phyloP scores from a whole-genome alignment of 129 eudicot genomes.

The Arctium lappa region DNA sequence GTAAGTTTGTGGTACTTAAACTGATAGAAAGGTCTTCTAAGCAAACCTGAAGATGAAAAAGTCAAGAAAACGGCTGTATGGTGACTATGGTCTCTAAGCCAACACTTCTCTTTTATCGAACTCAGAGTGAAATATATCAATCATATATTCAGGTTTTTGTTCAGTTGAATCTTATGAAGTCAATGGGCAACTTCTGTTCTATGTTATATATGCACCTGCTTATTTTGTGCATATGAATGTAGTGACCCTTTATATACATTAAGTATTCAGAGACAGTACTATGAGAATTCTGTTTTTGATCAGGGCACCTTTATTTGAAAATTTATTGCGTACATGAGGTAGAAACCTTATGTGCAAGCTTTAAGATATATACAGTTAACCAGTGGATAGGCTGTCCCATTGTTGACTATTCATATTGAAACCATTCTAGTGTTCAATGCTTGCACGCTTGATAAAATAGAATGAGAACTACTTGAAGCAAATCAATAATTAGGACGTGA shows the following conservation, averaged over 20 bases:
- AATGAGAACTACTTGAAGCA: too few relatives aligned
- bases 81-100: not conserved
- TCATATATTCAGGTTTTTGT: not conserved
- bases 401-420: not conserved
- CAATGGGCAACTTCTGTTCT: not conserved
- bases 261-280: not conserved
- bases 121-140: not conserved
- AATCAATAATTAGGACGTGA: too few relatives aligned
- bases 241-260: not conserved
- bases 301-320: not conserved
- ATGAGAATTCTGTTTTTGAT: not conserved
- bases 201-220: not conserved
- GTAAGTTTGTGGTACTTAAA: not conserved
- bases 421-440: not conserved
- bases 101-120: not conserved
- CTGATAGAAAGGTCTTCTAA: constrained; percentile 1
- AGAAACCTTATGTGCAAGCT: not conserved
- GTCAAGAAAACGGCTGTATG: not conserved
- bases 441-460: not conserved
- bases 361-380: not conserved
- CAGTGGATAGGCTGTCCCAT: not conserved
- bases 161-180: not conserved
- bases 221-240: not conserved
- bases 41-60: not conserved
- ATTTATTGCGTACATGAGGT: not conserved